Percentiles rank a stretch among this genome's conserved stretches.
Evolutionary conservation across 2,329 filamentous ascomycete genomes (phyloP).

Genomic region (Parascedosporium putredinis): DNA sequence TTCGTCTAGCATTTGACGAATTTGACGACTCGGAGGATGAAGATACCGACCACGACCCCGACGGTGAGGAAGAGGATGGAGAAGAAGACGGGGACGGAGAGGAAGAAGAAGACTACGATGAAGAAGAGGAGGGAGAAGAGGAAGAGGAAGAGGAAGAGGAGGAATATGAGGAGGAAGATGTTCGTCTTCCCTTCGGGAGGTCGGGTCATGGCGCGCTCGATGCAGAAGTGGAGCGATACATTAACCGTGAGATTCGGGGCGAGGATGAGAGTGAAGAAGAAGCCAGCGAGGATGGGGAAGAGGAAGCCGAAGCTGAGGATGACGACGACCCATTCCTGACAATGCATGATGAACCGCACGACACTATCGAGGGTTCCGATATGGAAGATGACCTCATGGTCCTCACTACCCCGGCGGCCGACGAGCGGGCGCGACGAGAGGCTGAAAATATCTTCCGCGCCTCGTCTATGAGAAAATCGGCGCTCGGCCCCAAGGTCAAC

Average conservation of each 20-base stretch:
- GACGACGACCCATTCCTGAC: constrained; percentile 26
- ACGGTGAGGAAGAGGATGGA: constrained; percentile 24
- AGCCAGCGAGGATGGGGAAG: constrained; percentile 26
- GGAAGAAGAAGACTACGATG: constrained; percentile 17
- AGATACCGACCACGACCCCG: constrained; percentile 20
- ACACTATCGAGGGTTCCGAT: constrained; percentile 31
- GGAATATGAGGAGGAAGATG: constrained; percentile 30
- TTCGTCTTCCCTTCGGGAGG: constrained; percentile 13
- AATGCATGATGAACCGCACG: constrained; percentile 21
- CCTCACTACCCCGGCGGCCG: constrained; percentile 44
- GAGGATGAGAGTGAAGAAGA: constrained; percentile 25
- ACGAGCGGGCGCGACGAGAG: constrained; percentile 40
- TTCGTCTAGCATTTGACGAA: constrained; percentile 13
- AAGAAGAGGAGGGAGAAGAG: constrained; percentile 25
- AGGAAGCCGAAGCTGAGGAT: constrained; percentile 31
- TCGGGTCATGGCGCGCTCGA: constrained; percentile 15
- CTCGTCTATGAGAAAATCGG: constrained; percentile 35
- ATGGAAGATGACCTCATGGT: constrained; percentile 33
- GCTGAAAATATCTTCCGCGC: constrained; percentile 46
- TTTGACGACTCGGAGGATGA: constrained; percentile 15
- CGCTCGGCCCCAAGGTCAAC: constrained; percentile 35
- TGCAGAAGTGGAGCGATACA: constrained; percentile 11
- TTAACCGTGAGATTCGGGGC: constrained; percentile 13
- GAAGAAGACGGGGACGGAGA: constrained; percentile 21
- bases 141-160: constrained; percentile 22